These are phyloP conservation scores for Lyophyllum shimeji DNA, from an alignment of 768 basidiomycete species.

Conservation along the genomic window DNA sequence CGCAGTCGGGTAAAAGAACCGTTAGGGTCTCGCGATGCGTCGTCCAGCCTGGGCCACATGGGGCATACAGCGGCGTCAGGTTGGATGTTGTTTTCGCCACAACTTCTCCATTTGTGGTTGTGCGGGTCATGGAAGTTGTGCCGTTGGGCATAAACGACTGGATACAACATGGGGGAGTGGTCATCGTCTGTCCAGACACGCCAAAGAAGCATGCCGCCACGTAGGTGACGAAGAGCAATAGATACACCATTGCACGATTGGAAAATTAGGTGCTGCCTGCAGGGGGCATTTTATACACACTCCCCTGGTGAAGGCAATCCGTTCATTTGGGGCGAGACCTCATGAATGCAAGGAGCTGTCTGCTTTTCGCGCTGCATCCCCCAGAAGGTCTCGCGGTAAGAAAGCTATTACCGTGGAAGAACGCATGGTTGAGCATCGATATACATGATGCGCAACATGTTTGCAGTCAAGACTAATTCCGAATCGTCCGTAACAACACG, in stretches of 20 bases:
- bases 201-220: neutral
- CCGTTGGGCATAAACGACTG: slow-evolving; percentile 16
- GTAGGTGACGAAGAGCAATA: neutral
- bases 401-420: neutral
- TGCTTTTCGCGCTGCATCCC: neutral
- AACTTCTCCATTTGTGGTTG: slow-evolving; percentile 8
- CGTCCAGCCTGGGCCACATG: slow-evolving; percentile 22
- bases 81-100: slow-evolving; percentile 10
- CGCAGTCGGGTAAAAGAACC: slow-evolving; percentile 18
- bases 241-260: neutral
- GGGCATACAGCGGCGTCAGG: slow-evolving; percentile 22
- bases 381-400: neutral
- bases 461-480: neutral
- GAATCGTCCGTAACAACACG: neutral
- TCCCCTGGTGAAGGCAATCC: neutral
- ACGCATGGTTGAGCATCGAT: neutral
- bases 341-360: neutral
- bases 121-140: slow-evolving; percentile 14
- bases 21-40: slow-evolving; percentile 20
- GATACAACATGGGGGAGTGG: slow-evolving; percentile 6
- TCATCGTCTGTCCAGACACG: neutral
- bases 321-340: neutral
- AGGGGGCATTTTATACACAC: neutral
- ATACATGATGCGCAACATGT: neutral
- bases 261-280: neutral